Evolutionary conservation across 1,139 yeast species (phyloP), one percentile per base, ranked within the genome.

Genomic region (Geotrichum aggregatum): DNA sequence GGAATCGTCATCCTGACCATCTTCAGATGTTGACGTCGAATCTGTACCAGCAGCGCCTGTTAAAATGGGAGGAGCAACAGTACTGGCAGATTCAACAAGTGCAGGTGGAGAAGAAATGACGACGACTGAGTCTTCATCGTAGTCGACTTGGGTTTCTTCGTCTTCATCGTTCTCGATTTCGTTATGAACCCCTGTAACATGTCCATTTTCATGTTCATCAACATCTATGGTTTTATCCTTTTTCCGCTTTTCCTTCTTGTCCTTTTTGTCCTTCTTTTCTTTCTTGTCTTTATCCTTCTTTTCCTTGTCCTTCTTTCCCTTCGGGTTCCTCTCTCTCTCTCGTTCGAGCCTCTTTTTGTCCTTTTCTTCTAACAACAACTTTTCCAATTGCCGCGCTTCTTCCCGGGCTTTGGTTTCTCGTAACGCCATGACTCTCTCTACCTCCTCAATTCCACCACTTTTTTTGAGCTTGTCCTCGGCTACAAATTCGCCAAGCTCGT

Each of bases 401-500:
- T 63, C 65, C 28, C 70, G 60, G 39, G 64, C 63, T 51, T 65
- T 63, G 49, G 69, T 70, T 48, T 91, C 96, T 56, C 84, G 83
- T 56, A 77, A 70, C 61, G 74, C 76, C 58, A 96, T 75, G 49
- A 76, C 63, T 54, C 88, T 75, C 62, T 91, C 98, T 18, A 87
- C 72, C 61, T 89, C 97, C 56, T 84, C 94, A 38, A 89, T 77
- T 2, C 98, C 97, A 2, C 97, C 98, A 30, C 88, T 80, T 58
- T 80, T 84, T 63, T 86, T 87, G 54, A 89, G 74, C 62, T 78
- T 84, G 36, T 79, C 76, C 49, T 83, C 92, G 8, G 76, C 89
- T 3, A 91, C 96, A 73, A 88, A 91, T 38, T 80, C 85, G 1
- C 84, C 95, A 2, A 50, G 43, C 63, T 91, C 98, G 59, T 85